Base-by-base conservation (phyloP, 2,329 filamentous ascomycete species). In the Neurospora crassa region DNA sequence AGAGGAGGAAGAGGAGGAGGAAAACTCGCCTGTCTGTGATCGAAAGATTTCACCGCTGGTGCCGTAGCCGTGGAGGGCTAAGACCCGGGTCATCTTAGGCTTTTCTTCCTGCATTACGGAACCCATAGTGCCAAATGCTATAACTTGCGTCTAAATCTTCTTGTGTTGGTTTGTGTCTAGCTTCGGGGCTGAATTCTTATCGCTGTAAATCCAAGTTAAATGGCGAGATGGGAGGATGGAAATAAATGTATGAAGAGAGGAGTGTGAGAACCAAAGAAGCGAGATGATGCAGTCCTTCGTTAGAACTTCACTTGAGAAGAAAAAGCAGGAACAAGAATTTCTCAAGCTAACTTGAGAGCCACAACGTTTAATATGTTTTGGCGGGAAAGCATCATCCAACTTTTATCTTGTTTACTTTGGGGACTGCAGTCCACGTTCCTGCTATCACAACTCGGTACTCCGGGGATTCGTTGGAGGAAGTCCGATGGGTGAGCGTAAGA, bases 11-110 rank as follows among this genome's bases (percentile, higher is more conserved):
- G 47, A 29, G 45, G 70, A 67, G 40, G 42, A 16, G 29, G 18
- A 70, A 18, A 67, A 76, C 76, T 37, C 20, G 80, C 80, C 78
- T 24, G 80, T 80, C 70, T 82, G 80, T 12, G 79, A 78, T 70
- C 76, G 76, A 71, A 82, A 79, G 68, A 82, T 81, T 24, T 75
- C 72, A 73, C 73, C 80, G 72, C 79, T 81, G 34, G 80, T 81
- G 73, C 80, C 80, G 47, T 77, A 77, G 45, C 80, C 80, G 73
- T 82, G 80, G 6, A 82, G 79, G 72, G 78, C 79, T 63, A 82
- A 80, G 41, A 81, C 72, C 67, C 74, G 53, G 7, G 53, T 78
- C 77, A 81, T 81, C 14, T 69, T 76, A 70, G 16, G 41, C 40
- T 18, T n/a, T 18, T 34, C 41, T 18, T 41, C 63, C 41, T 69